phyloP scores from a whole-genome alignment of 176 grass and related monocot species.

The Lolium perenne region DNA sequence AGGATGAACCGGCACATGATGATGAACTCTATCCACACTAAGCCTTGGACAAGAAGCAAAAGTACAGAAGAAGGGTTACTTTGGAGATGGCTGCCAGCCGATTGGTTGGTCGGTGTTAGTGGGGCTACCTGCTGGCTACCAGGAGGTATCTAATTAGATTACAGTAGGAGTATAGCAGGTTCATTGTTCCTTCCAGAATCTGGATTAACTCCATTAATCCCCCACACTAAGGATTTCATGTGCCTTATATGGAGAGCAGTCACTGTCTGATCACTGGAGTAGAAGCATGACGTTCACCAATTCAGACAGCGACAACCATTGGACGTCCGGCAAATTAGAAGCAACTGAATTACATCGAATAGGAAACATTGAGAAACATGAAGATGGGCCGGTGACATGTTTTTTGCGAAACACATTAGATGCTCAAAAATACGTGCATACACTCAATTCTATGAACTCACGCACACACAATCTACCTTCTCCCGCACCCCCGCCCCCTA shows the following conservation, averaged over 20 bases:
- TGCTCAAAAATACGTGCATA: too few relatives aligned
- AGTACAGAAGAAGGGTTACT: not conserved
- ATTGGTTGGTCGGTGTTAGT: constrained; percentile 32
- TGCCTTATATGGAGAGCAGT: not conserved
- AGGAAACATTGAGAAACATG: not conserved
- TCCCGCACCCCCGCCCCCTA: too few relatives aligned
- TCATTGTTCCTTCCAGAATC: not conserved
- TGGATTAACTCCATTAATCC: not conserved
- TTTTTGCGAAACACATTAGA: too few relatives aligned
- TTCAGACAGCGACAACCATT: constrained; percentile 32
- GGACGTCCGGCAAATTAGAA: not conserved
- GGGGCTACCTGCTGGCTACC: constrained; percentile 13
- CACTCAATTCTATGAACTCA: too few relatives aligned
- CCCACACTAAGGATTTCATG: constrained; percentile 3
- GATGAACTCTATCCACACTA: constrained; percentile 25
- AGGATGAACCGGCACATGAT: not conserved
- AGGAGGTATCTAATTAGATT: not conserved
- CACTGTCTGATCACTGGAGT: constrained; percentile 25
- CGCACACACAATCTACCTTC: too few relatives aligned
- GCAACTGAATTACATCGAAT: not conserved
- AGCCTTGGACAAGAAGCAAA: constrained; percentile 27
- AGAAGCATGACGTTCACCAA: constrained; percentile 29
- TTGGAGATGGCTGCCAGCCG: not conserved
- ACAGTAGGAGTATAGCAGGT: not conserved
- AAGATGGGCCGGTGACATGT: not conserved